phyloP scores from a whole-genome alignment of 129 eudicot species.

The Lactuca sativa region DNA sequence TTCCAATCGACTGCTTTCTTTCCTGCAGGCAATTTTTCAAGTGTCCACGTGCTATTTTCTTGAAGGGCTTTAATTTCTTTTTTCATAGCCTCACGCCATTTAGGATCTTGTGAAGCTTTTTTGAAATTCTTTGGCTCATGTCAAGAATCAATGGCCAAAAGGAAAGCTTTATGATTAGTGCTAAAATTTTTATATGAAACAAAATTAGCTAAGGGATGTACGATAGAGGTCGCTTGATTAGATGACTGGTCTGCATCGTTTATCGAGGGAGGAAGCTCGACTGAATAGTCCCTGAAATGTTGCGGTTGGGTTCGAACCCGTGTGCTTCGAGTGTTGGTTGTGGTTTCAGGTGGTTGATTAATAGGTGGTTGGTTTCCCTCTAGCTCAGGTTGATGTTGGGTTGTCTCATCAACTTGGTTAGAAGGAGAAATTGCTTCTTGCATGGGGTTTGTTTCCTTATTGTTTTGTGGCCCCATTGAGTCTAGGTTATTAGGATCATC shows the following conservation, averaged over 20 bases:
- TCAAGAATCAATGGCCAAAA: neutral
- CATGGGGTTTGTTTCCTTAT: too few relatives aligned
- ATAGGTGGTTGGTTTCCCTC: too few relatives aligned
- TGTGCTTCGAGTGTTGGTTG: too few relatives aligned
- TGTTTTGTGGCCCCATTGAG: too few relatives aligned
- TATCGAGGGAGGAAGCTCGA: neutral
- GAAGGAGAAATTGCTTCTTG: too few relatives aligned
- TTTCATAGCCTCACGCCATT: neutral
- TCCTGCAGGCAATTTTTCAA: neutral
- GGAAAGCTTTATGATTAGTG: neutral
- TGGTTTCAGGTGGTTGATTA: too few relatives aligned
- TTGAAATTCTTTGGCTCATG: neutral
- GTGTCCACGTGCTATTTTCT: slow-evolving; percentile 2
- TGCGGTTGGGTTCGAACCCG: too few relatives aligned
- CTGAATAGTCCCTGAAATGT: too few relatives aligned
- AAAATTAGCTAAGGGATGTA: neutral
- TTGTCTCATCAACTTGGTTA: too few relatives aligned
- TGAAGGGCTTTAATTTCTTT: neutral
- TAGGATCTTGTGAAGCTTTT: neutral
- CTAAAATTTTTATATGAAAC: neutral
- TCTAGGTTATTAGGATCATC: neutral
- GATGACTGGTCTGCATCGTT: neutral
- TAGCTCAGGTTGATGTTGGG: too few relatives aligned
- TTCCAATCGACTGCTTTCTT: slow-evolving; percentile 1
- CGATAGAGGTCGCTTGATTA: neutral